A percentile compares a stretch with the other conserved stretches of the same genome.
These are phyloP conservation scores for Blastocystis sp. DNA, from an alignment of 352 stramenopile species.

Conservation along the genomic window DNA sequence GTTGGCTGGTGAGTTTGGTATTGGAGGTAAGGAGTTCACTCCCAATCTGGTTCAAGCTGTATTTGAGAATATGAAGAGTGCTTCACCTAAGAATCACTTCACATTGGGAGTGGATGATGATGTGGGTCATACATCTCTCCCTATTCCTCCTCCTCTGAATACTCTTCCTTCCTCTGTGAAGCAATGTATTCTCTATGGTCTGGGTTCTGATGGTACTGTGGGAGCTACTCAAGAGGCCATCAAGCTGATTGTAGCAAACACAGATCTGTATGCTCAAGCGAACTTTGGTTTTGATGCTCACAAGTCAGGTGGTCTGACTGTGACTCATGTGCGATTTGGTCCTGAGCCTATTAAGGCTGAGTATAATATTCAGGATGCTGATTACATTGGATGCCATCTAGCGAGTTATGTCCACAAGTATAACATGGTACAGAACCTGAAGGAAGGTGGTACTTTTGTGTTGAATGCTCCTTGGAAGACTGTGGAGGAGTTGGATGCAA, in stretches of 20 bases:
- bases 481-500: too few relatives aligned
- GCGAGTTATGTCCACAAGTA: constrained; percentile 71
- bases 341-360: constrained; percentile 60
- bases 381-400: constrained; percentile 70
- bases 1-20: constrained; percentile 71
- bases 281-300: constrained; percentile 72
- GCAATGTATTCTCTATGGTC: constrained; percentile 81
- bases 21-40: constrained; percentile 71
- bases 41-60: constrained; percentile 72
- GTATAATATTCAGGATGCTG: constrained; percentile 64
- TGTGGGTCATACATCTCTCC: constrained; percentile 68
- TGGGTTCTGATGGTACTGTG: constrained; percentile 73
- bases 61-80: constrained; percentile 68
- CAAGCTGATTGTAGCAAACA: constrained; percentile 69
- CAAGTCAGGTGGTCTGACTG: constrained; percentile 69
- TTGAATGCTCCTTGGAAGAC: constrained; percentile 57
- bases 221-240: constrained; percentile 69
- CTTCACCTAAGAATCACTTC: constrained; percentile 69
- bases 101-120: constrained; percentile 76
- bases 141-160: constrained; percentile 67
- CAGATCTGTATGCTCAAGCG: constrained; percentile 68
- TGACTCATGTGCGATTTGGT: constrained; percentile 65
- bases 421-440: constrained; percentile 69
- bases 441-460: constrained; percentile 66
- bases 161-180: constrained; percentile 70